Evolutionary conservation across 2,329 filamentous ascomycete species (phyloP).

Genomic region (Pseudocercospora crystallina): DNA sequence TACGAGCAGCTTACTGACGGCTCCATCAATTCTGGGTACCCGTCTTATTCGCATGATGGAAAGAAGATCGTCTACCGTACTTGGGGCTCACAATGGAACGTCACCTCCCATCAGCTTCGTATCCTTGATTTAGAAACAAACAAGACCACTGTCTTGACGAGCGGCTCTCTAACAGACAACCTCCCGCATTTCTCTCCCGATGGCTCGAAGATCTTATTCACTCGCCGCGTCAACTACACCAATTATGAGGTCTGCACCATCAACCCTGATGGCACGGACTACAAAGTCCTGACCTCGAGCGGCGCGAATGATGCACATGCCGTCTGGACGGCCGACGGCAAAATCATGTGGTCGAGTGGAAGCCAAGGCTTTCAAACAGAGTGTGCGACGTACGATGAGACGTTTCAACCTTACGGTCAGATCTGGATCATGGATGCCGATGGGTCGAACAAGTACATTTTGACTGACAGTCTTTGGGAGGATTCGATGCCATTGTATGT

Average conservation of each 20-base stretch:
- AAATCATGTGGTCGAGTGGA: slow-evolving; percentile 10
- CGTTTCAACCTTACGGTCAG: slow-evolving; percentile 17
- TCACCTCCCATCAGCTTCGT: slow-evolving; percentile 10
- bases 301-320: slow-evolving; percentile 18
- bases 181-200: slow-evolving; percentile 10
- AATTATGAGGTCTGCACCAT: slow-evolving; percentile 19
- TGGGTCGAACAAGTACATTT: slow-evolving; percentile 13
- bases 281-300: slow-evolving; percentile 12
- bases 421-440: slow-evolving; percentile 15
- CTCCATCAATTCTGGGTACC: slow-evolving; percentile 12
- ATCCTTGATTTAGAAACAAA: slow-evolving; percentile 13
- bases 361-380: slow-evolving; percentile 14
- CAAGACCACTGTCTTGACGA: slow-evolving; percentile 13
- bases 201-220: slow-evolving; percentile 16
- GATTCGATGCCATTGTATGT: slow-evolving; percentile 16
- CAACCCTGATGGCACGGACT: slow-evolving; percentile 13
- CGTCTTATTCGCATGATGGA: slow-evolving; percentile 10
- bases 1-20: slow-evolving; percentile 14
- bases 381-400: slow-evolving; percentile 14
- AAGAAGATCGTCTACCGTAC: slow-evolving; percentile 12
- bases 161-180: slow-evolving; percentile 12
- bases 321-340: slow-evolving; percentile 9
- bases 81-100: slow-evolving; percentile 11
- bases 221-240: slow-evolving; percentile 10
- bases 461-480: slow-evolving; percentile 18